A percentile compares a stretch with the other conserved stretches of the same genome.
These are phyloP conservation scores for Microcos paniculata DNA, from an alignment of 345 rosid genomes.

Conservation along the genomic window DNA sequence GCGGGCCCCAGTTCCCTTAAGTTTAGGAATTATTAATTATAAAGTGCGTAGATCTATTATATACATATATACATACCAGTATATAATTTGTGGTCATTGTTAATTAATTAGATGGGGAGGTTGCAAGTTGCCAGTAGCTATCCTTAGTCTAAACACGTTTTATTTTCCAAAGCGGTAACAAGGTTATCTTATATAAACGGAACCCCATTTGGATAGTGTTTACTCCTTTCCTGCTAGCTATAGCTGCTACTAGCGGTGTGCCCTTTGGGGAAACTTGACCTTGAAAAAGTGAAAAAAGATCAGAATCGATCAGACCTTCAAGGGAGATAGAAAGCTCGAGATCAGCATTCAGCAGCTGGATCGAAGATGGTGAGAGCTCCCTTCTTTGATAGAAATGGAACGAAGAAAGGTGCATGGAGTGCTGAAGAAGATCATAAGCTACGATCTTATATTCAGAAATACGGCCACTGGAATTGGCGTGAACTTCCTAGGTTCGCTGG, in stretches of 20 bases:
- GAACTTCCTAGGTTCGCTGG: slow-evolving; percentile 40
- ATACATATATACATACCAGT: too few relatives aligned
- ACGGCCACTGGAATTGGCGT: slow-evolving; percentile 42
- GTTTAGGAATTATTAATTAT: not conserved
- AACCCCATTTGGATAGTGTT: not conserved
- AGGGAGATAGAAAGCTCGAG: too few relatives aligned
- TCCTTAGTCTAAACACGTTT: slow-evolving; percentile 6
- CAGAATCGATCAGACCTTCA: not conserved
- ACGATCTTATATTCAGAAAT: slow-evolving; percentile 24
- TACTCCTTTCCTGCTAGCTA: not conserved
- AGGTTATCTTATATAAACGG: not conserved
- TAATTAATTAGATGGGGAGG: too few relatives aligned
- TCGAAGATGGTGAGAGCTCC: slow-evolving; percentile 39
- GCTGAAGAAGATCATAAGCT: slow-evolving; percentile 39
- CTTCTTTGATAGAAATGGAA: slow-evolving; percentile 32
- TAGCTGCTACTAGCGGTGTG: not conserved
- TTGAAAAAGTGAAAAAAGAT: not conserved
- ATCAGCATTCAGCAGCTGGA: too few relatives aligned
- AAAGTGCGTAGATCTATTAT: too few relatives aligned
- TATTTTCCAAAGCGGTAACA: not conserved
- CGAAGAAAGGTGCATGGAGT: slow-evolving; percentile 45
- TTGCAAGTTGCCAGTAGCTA: not conserved
- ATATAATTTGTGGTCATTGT: too few relatives aligned
- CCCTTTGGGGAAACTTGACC: not conserved
- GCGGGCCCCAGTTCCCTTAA: not conserved